A percentile compares a stretch with the other conserved stretches of the same genome.
Conservation (phyloP, 257 asterid species). For the Lavandula angustifolia region DNA sequence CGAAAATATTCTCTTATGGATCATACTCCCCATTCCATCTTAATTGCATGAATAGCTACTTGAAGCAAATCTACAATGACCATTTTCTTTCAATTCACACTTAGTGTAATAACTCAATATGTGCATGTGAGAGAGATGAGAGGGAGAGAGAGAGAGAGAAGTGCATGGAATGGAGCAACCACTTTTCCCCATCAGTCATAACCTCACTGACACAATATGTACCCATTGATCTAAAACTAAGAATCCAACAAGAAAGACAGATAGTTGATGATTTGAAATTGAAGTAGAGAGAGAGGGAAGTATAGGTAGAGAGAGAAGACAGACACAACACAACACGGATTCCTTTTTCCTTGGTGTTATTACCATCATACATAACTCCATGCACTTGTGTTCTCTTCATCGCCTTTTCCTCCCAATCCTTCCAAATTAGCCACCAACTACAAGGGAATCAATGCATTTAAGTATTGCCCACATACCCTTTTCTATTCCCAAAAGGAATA, state of each 20-base stretch:
- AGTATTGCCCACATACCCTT: conserved; percentile 47
- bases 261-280: conserved; percentile 32
- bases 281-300: conserved; percentile 23
- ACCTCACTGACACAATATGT: not conserved
- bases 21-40: conserved; percentile 26
- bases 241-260: conserved; percentile 35
- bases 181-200: not conserved
- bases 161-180: not conserved
- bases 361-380: conserved; percentile 42
- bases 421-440: conserved; percentile 88
- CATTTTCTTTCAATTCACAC: conserved; percentile 15
- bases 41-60: conserved; percentile 38
- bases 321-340: conserved; percentile 70
- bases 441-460: conserved; percentile 72
- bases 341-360: conserved; percentile 66
- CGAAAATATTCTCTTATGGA: conserved; percentile 20
- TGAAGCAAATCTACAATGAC: conserved; percentile 28
- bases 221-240: not conserved
- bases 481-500: conserved; percentile 56
- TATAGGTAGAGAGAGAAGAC: conserved; percentile 31
- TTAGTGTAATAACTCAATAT: not conserved
- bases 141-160: not conserved
- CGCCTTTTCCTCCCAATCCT: conserved; percentile 55
- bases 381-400: conserved; percentile 53
- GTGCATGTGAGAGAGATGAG: not conserved